A percentile compares a stretch with the other conserved stretches of the same genome.
Conservation (phyloP, 352 stramenopile genomes). For the Plasmopara halstedii region DNA sequence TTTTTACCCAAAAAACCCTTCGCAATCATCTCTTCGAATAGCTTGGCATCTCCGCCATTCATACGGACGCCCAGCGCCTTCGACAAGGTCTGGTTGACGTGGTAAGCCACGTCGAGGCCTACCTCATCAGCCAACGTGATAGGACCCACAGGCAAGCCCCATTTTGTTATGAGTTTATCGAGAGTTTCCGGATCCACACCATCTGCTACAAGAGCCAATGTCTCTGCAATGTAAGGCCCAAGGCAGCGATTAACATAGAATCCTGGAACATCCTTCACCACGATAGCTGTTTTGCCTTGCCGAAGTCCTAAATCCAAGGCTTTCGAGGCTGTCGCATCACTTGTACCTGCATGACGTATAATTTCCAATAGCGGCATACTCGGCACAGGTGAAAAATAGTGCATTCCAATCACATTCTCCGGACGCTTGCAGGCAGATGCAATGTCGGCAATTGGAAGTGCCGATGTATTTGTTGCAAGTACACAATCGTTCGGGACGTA, state of each 20-base stretch:
- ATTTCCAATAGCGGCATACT: conserved; percentile 98
- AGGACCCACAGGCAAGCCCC: conserved; percentile 95
- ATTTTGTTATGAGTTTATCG: conserved; percentile 94
- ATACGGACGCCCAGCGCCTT: conserved; percentile 95
- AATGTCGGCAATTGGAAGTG: conserved; percentile 95
- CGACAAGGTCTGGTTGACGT: conserved; percentile 91
- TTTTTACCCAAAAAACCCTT: conserved; percentile 96
- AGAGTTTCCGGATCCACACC: conserved; percentile 91
- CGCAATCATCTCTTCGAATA: conserved; percentile 94
- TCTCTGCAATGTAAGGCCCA: conserved; percentile 90
- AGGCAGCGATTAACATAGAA: conserved; percentile 99
- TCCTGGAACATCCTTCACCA: conserved; percentile 98
- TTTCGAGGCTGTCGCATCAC: conserved; percentile 80
- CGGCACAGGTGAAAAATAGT: conserved; percentile 98
- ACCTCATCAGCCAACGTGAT: conserved; percentile 97
- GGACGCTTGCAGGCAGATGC: conserved; percentile 76
- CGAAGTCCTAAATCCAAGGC: conserved; percentile 94
- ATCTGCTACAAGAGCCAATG: conserved; percentile 86
- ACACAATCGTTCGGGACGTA: conserved; percentile 91
- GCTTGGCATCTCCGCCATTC: conserved; percentile 82
- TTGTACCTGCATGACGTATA: conserved; percentile 92
- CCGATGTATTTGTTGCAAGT: conserved; percentile 97
- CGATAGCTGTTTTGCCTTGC: conserved; percentile 97
- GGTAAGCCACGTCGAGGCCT: conserved; percentile 94
- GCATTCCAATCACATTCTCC: conserved; percentile 95